Base-by-base conservation (phyloP, 2,329 filamentous ascomycete species). In the Fusarium oligoseptatum region DNA sequence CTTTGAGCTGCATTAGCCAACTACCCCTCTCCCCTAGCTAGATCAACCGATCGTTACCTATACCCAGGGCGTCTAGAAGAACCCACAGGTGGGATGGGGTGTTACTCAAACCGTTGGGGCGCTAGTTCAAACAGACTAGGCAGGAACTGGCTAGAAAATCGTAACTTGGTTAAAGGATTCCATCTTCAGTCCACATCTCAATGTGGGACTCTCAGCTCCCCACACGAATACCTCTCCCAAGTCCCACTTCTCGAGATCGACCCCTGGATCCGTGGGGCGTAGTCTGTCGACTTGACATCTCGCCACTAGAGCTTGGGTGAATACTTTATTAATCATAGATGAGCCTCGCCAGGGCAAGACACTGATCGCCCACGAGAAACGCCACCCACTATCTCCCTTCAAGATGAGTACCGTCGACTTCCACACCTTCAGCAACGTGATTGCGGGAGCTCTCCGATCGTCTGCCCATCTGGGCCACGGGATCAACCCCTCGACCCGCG, bases 401-500 rank as follows among this genome's bases (percentile, higher is more conserved):
- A 41, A 41, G n/a, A 41, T 41, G 39, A 41, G 39, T 41, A 12
- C 39, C 10, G 17, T 41, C n/a, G n/a, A 41, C 39, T 41, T 41
- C 39, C 39, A 41, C 39, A n/a, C 39, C 39, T 41, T 41, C n/a
- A 41, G 39, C n/a, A 41, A 41, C 17, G 39, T 41, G 39, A 20
- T 41, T 41, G 39, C 39, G 39, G 39, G 39, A 41, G 39, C n/a
- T 41, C 39, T 12, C n/a, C 39, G 39, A 41, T 41, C 39, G 39
- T 41, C 39, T 41, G 10, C 39, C 17, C 39, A 20, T 20, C 39
- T 41, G 9, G 39, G 39, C 4, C 39, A 41, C n/a, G 39, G 62
- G 7, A 66, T 34, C 20, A 37, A 68, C 29, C 66, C 66, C 3
- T 66, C 66, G 1, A 68, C 62, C 1, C 66, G 24, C 12, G 24